A percentile compares a stretch with the other conserved stretches of the same genome.
Conservation (phyloP, 176 grass and related monocot genomes). For the Ensete ventricosum region DNA sequence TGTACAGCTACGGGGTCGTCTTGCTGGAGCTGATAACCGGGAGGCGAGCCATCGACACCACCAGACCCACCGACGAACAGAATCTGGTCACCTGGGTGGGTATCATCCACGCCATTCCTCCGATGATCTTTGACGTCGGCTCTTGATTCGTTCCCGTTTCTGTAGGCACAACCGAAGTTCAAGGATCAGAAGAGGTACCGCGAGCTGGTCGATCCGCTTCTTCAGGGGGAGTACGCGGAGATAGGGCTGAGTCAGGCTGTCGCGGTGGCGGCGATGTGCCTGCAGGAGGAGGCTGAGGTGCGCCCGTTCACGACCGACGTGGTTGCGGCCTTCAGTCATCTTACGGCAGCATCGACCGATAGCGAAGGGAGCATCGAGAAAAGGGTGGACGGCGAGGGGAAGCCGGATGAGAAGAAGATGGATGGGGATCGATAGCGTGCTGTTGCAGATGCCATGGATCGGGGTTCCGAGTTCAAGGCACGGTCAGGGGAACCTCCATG, state of each 20-base stretch:
- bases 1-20: conserved; percentile 86
- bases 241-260: conserved; percentile 57
- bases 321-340: conserved; percentile 49
- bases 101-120: neutral
- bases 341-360: conserved; percentile 23
- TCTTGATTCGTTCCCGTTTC: neutral
- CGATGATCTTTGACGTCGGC: neutral
- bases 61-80: conserved; percentile 45
- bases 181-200: conserved; percentile 49
- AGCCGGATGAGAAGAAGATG: conserved; percentile 11
- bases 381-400: neutral
- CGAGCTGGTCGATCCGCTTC: conserved; percentile 64
- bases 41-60: conserved; percentile 60
- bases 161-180: conserved; percentile 55
- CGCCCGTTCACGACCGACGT: conserved; percentile 75
- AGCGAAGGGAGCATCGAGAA: conserved; percentile 10
- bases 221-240: conserved; percentile 54
- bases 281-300: conserved; percentile 61
- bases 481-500: conserved; percentile 4
- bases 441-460: conserved; percentile 45
- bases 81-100: conserved; percentile 73
- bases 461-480: conserved; percentile 45
- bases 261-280: conserved; percentile 68
- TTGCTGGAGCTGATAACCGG: conserved; percentile 80
- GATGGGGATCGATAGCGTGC: conserved; percentile 32